Conservation (phyloP, 73 alveolate genomes). For the Breviolum minutum region DNA sequence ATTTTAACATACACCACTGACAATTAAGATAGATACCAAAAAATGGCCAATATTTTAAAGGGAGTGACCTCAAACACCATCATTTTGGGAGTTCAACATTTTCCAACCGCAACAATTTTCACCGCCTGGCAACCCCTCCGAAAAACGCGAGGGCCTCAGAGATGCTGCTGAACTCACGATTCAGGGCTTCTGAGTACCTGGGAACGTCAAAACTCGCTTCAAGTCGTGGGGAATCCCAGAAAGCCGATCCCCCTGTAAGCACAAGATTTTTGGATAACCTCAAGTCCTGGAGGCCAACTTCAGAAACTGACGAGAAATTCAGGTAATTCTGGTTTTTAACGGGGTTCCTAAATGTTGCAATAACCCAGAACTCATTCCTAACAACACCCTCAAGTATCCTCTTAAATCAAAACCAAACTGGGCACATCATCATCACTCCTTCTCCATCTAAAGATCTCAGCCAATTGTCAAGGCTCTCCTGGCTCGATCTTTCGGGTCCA, state of each 20-base stretch:
- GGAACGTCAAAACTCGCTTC: background rate
- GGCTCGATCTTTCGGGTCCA: background rate
- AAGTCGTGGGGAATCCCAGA: too few relatives aligned
- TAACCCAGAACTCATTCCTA: too few relatives aligned
- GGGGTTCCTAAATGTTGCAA: too few relatives aligned
- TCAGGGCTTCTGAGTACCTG: conserved; percentile 59
- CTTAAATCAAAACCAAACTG: background rate
- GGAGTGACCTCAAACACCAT: too few relatives aligned
- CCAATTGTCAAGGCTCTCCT: conserved; percentile 45
- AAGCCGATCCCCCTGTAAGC: too few relatives aligned
- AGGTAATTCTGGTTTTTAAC: too few relatives aligned
- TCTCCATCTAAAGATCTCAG: conserved; percentile 32
- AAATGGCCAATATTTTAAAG: too few relatives aligned
- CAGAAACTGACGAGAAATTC: too few relatives aligned
- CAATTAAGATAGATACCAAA: too few relatives aligned
- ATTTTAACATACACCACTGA: too few relatives aligned
- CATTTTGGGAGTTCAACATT: background rate
- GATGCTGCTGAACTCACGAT: conserved; percentile 50
- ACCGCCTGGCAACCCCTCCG: background rate
- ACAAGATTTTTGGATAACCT: background rate
- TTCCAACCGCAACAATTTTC: too few relatives aligned
- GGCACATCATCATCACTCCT: conserved; percentile 67
- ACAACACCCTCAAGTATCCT: background rate
- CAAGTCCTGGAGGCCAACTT: background rate
- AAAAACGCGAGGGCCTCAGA: background rate